Conservation (phyloP, 179 eudicot genomes). For the Beta corolliflora region DNA sequence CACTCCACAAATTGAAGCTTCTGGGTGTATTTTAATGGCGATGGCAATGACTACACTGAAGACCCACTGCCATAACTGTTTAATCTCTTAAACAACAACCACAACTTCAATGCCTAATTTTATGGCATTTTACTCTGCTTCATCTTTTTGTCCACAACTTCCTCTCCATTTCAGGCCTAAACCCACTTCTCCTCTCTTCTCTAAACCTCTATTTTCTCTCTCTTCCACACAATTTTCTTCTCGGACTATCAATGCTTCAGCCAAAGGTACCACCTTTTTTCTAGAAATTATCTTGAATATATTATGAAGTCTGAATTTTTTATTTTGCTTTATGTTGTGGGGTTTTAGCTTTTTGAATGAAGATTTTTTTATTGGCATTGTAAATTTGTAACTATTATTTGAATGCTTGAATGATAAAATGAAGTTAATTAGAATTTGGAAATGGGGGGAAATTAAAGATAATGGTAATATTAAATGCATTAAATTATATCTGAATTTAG, state of each 20-base stretch:
- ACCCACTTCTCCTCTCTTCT: conserved; percentile 41
- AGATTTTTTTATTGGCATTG: too few species aligned
- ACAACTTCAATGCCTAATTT: conserved; percentile 26
- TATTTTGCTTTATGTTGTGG: conserved; percentile 6
- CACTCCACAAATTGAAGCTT: neutral
- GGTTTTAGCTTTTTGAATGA: neutral
- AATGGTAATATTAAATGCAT: too few species aligned
- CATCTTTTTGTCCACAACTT: conserved; percentile 43
- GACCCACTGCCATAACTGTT: too few species aligned
- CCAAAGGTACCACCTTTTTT: conserved; percentile 44
- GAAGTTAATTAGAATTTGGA: too few species aligned
- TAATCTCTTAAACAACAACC: conserved; percentile 17
- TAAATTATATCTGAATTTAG: too few species aligned
- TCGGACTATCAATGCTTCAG: conserved; percentile 46
- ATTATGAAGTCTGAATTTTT: neutral
- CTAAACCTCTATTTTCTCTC: conserved; percentile 41
- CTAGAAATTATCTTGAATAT: conserved; percentile 1
- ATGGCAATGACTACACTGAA: conserved; percentile 17
- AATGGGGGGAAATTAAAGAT: too few species aligned
- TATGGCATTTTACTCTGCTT: conserved; percentile 47
- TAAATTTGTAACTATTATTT: too few species aligned
- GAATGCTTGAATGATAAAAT: too few species aligned
- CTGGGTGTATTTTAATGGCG: neutral
- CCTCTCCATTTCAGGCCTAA: conserved; percentile 40
- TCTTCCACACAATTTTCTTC: conserved; percentile 51